phyloP scores from a whole-genome alignment of 352 stramenopile genomes.

The Pythium utonaiense region DNA sequence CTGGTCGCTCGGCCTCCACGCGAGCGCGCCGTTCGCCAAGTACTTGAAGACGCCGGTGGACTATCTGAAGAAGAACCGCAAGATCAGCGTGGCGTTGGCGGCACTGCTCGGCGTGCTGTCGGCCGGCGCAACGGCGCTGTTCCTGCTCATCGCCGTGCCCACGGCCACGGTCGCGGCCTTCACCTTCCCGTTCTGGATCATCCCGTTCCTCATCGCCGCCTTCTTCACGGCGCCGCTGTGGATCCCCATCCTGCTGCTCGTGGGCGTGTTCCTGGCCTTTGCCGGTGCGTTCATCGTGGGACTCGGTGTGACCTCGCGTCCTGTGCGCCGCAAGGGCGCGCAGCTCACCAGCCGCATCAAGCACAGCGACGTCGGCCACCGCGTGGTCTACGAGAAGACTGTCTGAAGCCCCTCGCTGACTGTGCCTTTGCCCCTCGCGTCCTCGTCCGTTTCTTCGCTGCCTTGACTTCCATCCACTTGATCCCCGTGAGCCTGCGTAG shows the following conservation, averaged over 20 bases:
- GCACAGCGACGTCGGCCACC: slow-evolving; percentile 76
- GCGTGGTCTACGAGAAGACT: slow-evolving; percentile 81
- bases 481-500: not conserved
- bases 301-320: slow-evolving; percentile 67
- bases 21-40: slow-evolving; percentile 30
- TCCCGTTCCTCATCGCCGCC: slow-evolving; percentile 64
- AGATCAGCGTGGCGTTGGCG: slow-evolving; percentile 56
- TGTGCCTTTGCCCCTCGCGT: not conserved
- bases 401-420: slow-evolving; percentile 23
- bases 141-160: slow-evolving; percentile 67
- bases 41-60: slow-evolving; percentile 57
- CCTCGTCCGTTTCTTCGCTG: not conserved
- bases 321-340: slow-evolving; percentile 73
- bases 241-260: slow-evolving; percentile 62
- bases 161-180: slow-evolving; percentile 65
- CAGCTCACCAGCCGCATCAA: slow-evolving; percentile 76
- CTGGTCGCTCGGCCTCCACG: slow-evolving; percentile 36
- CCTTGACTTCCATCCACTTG: not conserved
- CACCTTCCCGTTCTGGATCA: slow-evolving; percentile 84
- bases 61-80: slow-evolving; percentile 74
- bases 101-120: slow-evolving; percentile 49
- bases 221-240: slow-evolving; percentile 83
- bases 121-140: slow-evolving; percentile 48
- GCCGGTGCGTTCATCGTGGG: slow-evolving; percentile 68
- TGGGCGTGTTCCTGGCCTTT: slow-evolving; percentile 64